Evolutionary conservation across 73 alveolate species (phyloP).

Genomic region (Paramecium tetraurelia): DNA sequence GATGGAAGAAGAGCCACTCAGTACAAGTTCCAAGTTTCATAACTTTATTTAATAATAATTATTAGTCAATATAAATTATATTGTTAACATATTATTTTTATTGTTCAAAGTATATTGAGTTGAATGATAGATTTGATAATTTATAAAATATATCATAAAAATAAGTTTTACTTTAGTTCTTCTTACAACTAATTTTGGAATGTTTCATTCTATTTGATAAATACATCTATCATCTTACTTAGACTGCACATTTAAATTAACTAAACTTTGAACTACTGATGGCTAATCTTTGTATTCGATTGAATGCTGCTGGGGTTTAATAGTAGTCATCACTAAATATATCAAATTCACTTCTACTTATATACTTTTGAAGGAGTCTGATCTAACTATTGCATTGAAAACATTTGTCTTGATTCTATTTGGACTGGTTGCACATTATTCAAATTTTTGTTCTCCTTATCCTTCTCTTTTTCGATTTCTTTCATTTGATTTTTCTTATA

Average conservation of each 20-base stretch:
- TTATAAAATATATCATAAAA: not conserved
- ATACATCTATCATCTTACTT: not conserved
- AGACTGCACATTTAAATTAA: not conserved
- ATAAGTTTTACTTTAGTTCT: not conserved
- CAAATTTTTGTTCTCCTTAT: not conserved
- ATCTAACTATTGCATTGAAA: not conserved
- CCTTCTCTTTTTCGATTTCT: not conserved
- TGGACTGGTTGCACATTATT: not conserved
- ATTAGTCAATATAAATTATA: not conserved
- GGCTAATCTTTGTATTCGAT: not conserved
- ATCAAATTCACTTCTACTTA: not conserved
- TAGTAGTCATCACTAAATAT: not conserved
- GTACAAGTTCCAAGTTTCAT: slow-evolving; percentile 49
- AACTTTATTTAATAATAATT: not conserved
- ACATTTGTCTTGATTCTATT: not conserved
- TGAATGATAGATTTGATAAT: not conserved
- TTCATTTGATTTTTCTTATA: slow-evolving; percentile 14
- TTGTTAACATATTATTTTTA: not conserved
- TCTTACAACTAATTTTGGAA: not conserved
- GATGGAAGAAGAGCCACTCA: slow-evolving; percentile 65
- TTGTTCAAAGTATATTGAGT: not conserved
- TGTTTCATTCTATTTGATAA: not conserved
- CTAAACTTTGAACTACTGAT: slow-evolving; percentile 6
- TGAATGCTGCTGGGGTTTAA: slow-evolving; percentile 34
- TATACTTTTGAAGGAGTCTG: not conserved